Evolutionary conservation across 2,329 filamentous ascomycete genomes (phyloP).

Genomic region (Pestalotiopsis sp.): DNA sequence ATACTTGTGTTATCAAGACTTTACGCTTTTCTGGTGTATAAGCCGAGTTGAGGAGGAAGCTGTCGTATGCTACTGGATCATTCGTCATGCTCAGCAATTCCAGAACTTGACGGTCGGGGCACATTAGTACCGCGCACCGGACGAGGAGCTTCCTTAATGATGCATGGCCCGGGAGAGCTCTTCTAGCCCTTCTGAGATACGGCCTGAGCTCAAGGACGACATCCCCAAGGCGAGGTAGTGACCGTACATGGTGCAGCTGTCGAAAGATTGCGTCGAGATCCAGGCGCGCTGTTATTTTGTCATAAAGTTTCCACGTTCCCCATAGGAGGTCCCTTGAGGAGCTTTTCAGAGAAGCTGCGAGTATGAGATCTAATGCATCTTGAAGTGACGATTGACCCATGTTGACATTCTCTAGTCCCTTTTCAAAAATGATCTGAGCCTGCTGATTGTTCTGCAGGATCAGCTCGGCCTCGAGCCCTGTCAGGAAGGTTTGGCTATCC

Average conservation of each 20-base stretch:
- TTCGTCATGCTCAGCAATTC: conserved; percentile 43
- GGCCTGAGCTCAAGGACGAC: conserved; percentile 25
- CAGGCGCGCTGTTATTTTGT: conserved; percentile 26
- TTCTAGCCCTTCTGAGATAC: conserved; percentile 16
- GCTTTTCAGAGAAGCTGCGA: conserved; percentile 41
- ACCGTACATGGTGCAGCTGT: conserved; percentile 24
- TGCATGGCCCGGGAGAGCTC: conserved; percentile 5
- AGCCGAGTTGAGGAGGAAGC: conserved; percentile 40
- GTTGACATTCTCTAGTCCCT: conserved; percentile 31
- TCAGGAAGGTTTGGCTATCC: conserved; percentile 41
- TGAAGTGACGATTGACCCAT: conserved; percentile 31
- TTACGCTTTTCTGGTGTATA: conserved; percentile 18
- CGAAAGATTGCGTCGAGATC: conserved; percentile 29
- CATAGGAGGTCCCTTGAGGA: conserved; percentile 20
- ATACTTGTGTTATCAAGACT: conserved; percentile 42
- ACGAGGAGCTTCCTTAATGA: conserved; percentile 27
- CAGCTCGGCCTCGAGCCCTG: conserved; percentile 45
- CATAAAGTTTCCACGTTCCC: conserved; percentile 27
- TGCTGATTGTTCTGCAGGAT: conserved; percentile 37
- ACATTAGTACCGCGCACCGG: conserved; percentile 29
- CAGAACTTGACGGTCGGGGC: conserved; percentile 27
- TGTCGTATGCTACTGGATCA: conserved; percentile 44
- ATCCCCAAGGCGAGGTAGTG: conserved; percentile 27
- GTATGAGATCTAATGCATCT: conserved; percentile 46
- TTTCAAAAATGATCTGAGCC: conserved; percentile 44